A percentile compares a stretch with the other conserved stretches of the same genome.
Conservation (phyloP, 805 yeast genomes). For the Jamesozyma gamospora region DNA sequence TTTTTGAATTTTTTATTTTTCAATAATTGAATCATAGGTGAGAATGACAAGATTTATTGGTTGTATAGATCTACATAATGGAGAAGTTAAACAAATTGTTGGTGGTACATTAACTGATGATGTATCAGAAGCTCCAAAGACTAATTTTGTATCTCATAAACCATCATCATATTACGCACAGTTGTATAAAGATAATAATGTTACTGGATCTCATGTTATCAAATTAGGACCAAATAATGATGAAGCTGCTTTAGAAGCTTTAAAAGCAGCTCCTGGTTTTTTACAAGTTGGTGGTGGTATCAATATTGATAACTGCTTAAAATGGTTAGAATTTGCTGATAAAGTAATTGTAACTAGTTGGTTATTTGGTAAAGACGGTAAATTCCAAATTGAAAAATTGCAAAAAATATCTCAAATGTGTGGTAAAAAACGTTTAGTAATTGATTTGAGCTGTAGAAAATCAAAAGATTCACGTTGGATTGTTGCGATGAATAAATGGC, state of each 20-base stretch:
- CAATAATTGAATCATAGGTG: not conserved
- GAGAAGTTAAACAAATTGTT: conserved; percentile 92
- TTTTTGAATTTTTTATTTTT: too few species aligned
- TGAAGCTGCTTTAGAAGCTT: conserved; percentile 68
- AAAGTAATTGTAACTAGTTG: conserved; percentile 90
- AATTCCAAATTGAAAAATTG: conserved; percentile 44
- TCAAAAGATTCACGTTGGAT: conserved; percentile 45
- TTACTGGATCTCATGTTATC: conserved; percentile 83
- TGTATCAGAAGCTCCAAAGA: conserved; percentile 35
- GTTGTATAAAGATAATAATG: conserved; percentile 48
- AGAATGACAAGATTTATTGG: conserved; percentile 82
- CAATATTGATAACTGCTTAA: conserved; percentile 55
- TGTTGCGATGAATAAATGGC: conserved; percentile 99
- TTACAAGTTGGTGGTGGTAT: conserved; percentile 95
- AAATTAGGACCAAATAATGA: conserved; percentile 82
- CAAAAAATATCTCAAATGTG: conserved; percentile 40
- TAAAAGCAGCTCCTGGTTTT: conserved; percentile 58
- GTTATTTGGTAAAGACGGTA: conserved; percentile 49
- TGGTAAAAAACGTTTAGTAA: conserved; percentile 61
- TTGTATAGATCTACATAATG: conserved; percentile 90
- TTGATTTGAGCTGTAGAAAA: conserved; percentile 79
- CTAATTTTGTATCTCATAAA: conserved; percentile 71
- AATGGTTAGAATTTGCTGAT: conserved; percentile 73
- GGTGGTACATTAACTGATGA: conserved; percentile 79
- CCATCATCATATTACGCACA: conserved; percentile 68